Conservation (phyloP, 306 rosid genomes). For the Gastrolobium villosum region DNA sequence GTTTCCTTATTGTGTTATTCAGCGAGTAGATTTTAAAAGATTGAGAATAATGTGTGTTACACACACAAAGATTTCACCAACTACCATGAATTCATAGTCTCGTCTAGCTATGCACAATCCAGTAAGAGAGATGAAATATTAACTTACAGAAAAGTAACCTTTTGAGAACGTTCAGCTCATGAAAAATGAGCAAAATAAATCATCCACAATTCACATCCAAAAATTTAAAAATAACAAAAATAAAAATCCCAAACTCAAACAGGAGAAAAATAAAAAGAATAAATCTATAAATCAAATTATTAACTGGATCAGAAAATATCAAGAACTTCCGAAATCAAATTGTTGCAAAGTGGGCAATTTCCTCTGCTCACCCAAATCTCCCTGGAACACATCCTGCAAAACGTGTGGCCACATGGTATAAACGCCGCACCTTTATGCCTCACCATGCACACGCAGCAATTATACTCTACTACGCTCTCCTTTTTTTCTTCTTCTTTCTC, state of each 20-base stretch:
- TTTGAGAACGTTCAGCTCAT: no score
- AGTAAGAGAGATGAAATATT: no score
- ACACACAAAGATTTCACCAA: no score
- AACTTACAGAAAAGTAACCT: no score
- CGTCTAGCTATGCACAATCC: no score
- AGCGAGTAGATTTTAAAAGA: no score
- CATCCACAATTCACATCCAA: no score
- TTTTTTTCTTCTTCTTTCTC: not conserved
- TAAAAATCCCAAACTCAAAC: not conserved
- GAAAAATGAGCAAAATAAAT: no score
- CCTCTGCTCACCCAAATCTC: slow-evolving; percentile 85
- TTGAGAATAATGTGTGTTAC: no score
- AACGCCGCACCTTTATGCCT: slow-evolving; percentile 87
- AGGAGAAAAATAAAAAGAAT: no score
- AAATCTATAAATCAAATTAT: not conserved
- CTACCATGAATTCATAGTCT: no score
- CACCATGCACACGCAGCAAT: slow-evolving; percentile 95
- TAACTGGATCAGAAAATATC: slow-evolving; percentile 66
- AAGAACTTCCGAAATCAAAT: slow-evolving; percentile 81
- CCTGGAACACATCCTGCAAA: slow-evolving; percentile 86
- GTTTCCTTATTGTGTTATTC: no score
- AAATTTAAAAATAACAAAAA: not conserved
- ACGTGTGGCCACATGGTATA: slow-evolving; percentile 90
- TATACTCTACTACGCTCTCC: slow-evolving; percentile 46
- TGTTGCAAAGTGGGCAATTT: slow-evolving; percentile 88